These are phyloP conservation scores for Magnolia changhungtana DNA, from an alignment of 164 flowering plant genomes.

Conservation along the genomic window DNA sequence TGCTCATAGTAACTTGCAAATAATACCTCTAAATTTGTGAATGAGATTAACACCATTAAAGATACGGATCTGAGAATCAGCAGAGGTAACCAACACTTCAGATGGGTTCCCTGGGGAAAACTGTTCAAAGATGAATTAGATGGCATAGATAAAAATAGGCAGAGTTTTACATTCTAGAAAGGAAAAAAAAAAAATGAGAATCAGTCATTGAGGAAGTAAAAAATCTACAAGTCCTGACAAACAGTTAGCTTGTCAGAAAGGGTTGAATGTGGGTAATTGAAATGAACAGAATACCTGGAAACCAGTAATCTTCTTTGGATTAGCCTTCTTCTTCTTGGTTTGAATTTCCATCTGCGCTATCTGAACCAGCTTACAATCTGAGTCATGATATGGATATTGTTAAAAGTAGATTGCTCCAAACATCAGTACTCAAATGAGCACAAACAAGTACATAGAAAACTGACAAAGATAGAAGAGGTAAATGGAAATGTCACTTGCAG, in stretches of 20 bases:
- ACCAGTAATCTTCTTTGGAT: constrained; percentile 83
- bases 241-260: background rate
- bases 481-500: background rate
- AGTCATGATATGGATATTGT: background rate
- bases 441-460: background rate
- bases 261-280: background rate
- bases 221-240: no score
- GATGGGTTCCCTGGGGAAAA: constrained; percentile 65
- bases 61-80: constrained; percentile 69
- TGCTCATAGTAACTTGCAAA: background rate
- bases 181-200: background rate
- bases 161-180: background rate
- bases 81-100: constrained; percentile 80
- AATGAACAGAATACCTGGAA: constrained; percentile 54
- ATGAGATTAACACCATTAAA: constrained; percentile 51
- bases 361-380: constrained; percentile 66
- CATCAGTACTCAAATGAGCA: no score
- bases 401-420: no score
- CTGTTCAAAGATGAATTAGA: constrained; percentile 32
- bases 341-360: constrained; percentile 42
- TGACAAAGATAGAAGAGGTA: background rate
- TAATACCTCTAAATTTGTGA: constrained; percentile 70
- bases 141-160: background rate
- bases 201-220: background rate
- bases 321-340: constrained; percentile 53